Conservation (phyloP, 805 yeast genomes). For the Lachancea meyersii region DNA sequence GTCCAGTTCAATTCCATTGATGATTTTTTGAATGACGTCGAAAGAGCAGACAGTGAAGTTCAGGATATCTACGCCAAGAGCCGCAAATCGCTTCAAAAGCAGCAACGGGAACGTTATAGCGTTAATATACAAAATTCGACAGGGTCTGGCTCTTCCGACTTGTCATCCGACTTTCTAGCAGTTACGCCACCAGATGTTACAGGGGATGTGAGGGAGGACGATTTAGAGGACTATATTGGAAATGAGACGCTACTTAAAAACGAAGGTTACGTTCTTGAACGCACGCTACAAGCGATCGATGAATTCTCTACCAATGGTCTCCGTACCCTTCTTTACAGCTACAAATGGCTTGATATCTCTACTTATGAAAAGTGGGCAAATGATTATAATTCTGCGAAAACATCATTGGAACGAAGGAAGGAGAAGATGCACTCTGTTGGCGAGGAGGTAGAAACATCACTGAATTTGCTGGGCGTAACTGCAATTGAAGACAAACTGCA, state of each 20-base stretch:
- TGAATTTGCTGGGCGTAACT: slow-evolving; percentile 80
- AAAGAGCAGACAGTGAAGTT: slow-evolving; percentile 46
- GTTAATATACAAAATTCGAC: slow-evolving; percentile 15
- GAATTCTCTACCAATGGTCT: slow-evolving; percentile 93
- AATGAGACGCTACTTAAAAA: slow-evolving; percentile 56
- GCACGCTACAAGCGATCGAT: slow-evolving; percentile 84
- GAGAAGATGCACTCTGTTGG: slow-evolving; percentile 66
- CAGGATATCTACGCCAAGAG: slow-evolving; percentile 48
- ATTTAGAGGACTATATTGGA: slow-evolving; percentile 36
- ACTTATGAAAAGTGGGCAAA: slow-evolving; percentile 63
- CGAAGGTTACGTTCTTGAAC: slow-evolving; percentile 73
- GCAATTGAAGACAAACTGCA: slow-evolving; percentile 97
- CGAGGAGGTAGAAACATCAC: slow-evolving; percentile 57
- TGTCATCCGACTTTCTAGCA: slow-evolving; percentile 4
- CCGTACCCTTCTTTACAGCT: slow-evolving; percentile 81
- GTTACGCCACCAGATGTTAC: slow-evolving; percentile 4
- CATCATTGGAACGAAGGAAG: slow-evolving; percentile 63
- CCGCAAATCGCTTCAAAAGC: slow-evolving; percentile 51
- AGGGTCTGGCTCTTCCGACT: slow-evolving; percentile 3
- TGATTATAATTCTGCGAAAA: slow-evolving; percentile 68
- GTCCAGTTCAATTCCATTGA: slow-evolving; percentile 42
- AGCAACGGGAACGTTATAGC: slow-evolving; percentile 51
- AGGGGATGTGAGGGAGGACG: slow-evolving; percentile 4
- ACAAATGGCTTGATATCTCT: slow-evolving; percentile 54
- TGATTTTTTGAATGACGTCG: slow-evolving; percentile 38